These are phyloP conservation scores for Melanomma pulvis-pyrius DNA, from an alignment of 495 filamentous ascomycete species.

Conservation along the genomic window DNA sequence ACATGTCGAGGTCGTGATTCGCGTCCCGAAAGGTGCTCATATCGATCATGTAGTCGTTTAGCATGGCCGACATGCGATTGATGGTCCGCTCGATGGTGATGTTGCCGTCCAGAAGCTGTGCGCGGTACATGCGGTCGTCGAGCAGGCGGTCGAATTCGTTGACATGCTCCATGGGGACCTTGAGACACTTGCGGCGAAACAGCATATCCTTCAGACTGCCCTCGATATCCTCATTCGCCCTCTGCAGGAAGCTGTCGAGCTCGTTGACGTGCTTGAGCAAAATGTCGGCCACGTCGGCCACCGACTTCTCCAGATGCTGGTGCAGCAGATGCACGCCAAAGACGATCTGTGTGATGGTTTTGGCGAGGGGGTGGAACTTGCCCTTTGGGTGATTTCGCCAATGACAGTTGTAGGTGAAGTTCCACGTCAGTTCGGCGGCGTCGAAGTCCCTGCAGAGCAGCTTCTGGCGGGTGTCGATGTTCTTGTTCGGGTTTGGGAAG, in stretches of 20 bases:
- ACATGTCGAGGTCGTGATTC: constrained; percentile 73
- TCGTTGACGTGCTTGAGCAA: constrained; percentile 92
- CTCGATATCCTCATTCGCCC: constrained; percentile 81
- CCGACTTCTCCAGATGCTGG: constrained; percentile 82
- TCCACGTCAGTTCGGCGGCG: constrained; percentile 50
- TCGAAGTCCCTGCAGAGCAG: constrained; percentile 62
- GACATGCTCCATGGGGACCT: constrained; percentile 80
- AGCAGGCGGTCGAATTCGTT: constrained; percentile 89
- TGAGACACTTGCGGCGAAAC: constrained; percentile 77
- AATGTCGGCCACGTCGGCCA: constrained; percentile 83
- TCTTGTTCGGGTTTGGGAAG: constrained; percentile 28
- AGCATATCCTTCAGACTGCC: constrained; percentile 79
- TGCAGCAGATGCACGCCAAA: constrained; percentile 92
- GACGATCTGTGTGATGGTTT: constrained; percentile 87
- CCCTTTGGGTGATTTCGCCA: constrained; percentile 73
- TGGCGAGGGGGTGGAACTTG: constrained; percentile 82
- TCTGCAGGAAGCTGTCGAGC: constrained; percentile 85
- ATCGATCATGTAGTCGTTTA: constrained; percentile 77
- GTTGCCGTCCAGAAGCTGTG: constrained; percentile 81
- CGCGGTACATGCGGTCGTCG: constrained; percentile 76
- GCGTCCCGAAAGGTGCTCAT: constrained; percentile 75
- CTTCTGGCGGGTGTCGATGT: constrained; percentile 59
- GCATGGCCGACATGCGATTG: constrained; percentile 69
- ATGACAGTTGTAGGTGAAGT: constrained; percentile 66
- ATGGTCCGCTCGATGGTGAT: constrained; percentile 90